Conservation (phyloP, 75 land plant genomes). For the Pseudotsuga menziesii region DNA sequence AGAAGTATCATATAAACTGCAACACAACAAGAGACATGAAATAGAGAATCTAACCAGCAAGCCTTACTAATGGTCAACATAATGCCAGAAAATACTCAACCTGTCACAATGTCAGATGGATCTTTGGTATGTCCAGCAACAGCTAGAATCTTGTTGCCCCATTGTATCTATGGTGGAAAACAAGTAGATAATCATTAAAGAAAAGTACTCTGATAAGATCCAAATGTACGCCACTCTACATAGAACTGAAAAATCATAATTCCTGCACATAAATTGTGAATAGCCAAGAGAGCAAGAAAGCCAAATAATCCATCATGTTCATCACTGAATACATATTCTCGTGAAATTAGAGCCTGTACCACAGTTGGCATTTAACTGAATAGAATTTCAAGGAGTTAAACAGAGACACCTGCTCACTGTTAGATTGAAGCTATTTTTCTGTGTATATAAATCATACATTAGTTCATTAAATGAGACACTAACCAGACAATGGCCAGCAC, state of each 20-base stretch:
- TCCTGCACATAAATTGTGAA: neutral
- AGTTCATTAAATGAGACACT: conserved; percentile 2
- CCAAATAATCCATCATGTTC: neutral
- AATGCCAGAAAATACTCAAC: conserved; percentile 18
- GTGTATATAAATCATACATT: neutral
- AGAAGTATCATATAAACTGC: neutral
- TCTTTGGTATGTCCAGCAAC: conserved; percentile 97
- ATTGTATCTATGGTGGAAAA: conserved; percentile 49
- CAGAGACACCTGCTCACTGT: neutral
- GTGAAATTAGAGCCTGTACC: neutral
- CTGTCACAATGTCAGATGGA: conserved; percentile 73
- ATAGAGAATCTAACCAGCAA: neutral
- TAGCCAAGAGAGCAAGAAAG: neutral
- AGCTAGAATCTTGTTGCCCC: conserved; percentile 82
- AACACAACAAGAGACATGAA: neutral
- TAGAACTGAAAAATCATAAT: neutral
- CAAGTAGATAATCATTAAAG: neutral
- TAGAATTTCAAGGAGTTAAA: neutral
- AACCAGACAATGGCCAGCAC: conserved; percentile 98
- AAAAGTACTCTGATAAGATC: conserved; percentile 1
- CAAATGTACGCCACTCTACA: neutral
- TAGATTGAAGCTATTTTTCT: neutral
- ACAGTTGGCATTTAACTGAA: conserved; percentile 1
- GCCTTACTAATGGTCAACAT: neutral
- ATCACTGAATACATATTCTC: neutral